These are phyloP conservation scores for Polytrichum commune DNA, from an alignment of 225 moss, liverwort and hornwort genomes.

Conservation along the genomic window DNA sequence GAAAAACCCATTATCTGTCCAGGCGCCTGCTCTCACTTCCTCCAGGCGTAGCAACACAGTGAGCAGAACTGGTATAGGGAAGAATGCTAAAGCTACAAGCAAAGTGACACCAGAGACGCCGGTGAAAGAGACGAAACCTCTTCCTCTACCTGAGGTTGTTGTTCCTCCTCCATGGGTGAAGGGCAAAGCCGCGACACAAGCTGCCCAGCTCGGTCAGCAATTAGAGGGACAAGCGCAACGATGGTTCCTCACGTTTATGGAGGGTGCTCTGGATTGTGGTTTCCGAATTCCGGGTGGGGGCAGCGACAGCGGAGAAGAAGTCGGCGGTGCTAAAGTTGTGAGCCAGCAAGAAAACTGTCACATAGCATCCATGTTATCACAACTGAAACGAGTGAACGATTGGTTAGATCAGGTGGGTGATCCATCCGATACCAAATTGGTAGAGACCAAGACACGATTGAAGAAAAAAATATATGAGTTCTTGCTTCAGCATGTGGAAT, in stretches of 20 bases:
- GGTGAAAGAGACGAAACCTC: constrained; percentile 21
- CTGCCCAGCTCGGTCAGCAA: constrained; percentile 68
- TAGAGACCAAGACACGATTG: constrained; percentile 73
- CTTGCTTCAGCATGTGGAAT: constrained; percentile 88
- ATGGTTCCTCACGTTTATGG: constrained; percentile 94
- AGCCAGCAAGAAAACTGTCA: constrained; percentile 84
- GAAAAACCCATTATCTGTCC: not conserved
- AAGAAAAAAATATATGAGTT: constrained; percentile 93
- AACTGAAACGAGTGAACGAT: constrained; percentile 91
- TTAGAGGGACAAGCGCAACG: constrained; percentile 69
- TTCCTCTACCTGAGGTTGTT: constrained; percentile 21
- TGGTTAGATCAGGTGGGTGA: constrained; percentile 87
- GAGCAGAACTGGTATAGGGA: constrained; percentile 33
- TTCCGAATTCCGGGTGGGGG: constrained; percentile 54
- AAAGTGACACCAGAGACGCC: constrained; percentile 62
- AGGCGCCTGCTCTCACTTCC: constrained; percentile 45
- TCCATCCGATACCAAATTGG: constrained; percentile 44
- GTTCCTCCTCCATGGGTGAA: constrained; percentile 54
- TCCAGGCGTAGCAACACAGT: constrained; percentile 51
- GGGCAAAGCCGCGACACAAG: constrained; percentile 64
- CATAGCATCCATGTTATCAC: constrained; percentile 88
- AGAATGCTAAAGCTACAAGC: constrained; percentile 56
- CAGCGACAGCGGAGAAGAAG: constrained; percentile 27
- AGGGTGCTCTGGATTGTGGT: constrained; percentile 78
- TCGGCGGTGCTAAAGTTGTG: constrained; percentile 43